Conservation (phyloP, 164 flowering plant species). For the Taxillus chinensis region DNA sequence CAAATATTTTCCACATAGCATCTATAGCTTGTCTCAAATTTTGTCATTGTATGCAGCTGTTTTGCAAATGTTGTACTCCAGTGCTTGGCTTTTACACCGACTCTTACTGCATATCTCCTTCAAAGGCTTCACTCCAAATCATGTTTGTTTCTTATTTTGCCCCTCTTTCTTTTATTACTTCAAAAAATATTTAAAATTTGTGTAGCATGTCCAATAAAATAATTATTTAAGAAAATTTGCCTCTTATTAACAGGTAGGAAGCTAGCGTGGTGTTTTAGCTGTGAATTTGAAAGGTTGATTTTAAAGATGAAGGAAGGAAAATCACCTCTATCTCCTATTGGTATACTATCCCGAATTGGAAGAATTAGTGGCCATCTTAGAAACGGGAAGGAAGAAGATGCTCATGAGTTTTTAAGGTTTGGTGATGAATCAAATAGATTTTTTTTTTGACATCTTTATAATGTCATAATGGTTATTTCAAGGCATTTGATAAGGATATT, state of each 20-base stretch:
- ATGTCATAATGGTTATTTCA: neutral
- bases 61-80: slow-evolving; percentile 96
- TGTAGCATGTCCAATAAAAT: no score
- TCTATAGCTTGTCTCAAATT: no score
- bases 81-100: slow-evolving; percentile 91
- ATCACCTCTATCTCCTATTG: slow-evolving; percentile 59
- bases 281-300: slow-evolving; percentile 76
- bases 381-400: slow-evolving; percentile 82
- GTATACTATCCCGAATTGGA: slow-evolving; percentile 54
- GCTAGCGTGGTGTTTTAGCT: slow-evolving; percentile 78
- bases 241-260: slow-evolving; percentile 37
- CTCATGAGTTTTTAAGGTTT: slow-evolving; percentile 91
- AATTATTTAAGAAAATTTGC: no score
- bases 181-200: no score
- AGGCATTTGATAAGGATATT: slow-evolving; percentile 4
- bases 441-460: neutral
- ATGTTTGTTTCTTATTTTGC: slow-evolving; percentile 36
- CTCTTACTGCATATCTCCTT: slow-evolving; percentile 77
- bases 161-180: no score
- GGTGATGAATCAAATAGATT: neutral
- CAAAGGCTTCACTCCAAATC: slow-evolving; percentile 66
- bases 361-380: slow-evolving; percentile 54
- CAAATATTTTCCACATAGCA: no score
- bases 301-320: slow-evolving; percentile 56
- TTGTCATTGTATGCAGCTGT: slow-evolving; percentile 40